These are phyloP conservation scores for Galeopsis tetrahit DNA, from an alignment of 257 asterid genomes.

Conservation along the genomic window DNA sequence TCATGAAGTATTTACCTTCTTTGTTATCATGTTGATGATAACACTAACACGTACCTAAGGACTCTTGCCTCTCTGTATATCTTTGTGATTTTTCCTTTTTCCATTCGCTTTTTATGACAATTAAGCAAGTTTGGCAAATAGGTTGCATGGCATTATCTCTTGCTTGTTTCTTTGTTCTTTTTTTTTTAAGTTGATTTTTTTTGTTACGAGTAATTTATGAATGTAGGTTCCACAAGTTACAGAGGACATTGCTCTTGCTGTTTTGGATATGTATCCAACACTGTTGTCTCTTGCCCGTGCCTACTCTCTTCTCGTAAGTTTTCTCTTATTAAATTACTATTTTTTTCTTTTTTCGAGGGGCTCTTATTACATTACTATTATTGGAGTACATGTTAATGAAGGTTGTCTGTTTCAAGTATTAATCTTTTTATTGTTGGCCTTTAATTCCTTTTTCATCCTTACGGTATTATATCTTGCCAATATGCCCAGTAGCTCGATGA, in stretches of 20 bases:
- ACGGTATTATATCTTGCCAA: constrained; percentile 4
- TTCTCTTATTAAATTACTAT: constrained; percentile 23
- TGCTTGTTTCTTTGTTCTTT: constrained; percentile 12
- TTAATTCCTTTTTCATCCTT: not conserved
- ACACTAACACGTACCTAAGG: not conserved
- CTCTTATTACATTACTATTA: constrained; percentile 19
- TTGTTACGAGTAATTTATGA: constrained; percentile 23
- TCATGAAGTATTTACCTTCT: constrained; percentile 13
- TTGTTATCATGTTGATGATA: not conserved
- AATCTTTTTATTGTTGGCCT: not conserved
- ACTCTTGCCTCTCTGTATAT: not conserved
- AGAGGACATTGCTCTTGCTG: constrained; percentile 88
- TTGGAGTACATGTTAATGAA: not conserved
- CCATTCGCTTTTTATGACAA: not conserved
- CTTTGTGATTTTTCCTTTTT: not conserved
- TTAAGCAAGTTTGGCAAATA: not conserved
- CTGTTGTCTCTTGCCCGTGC: constrained; percentile 80
- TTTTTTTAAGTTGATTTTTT: not conserved
- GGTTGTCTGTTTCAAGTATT: constrained; percentile 16
- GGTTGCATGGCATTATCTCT: constrained; percentile 18
- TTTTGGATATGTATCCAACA: constrained; percentile 87
- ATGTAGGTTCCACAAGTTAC: constrained; percentile 95
- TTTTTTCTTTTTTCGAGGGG: too few relatives aligned
- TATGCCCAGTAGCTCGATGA: not conserved
- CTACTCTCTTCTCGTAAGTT: constrained; percentile 78